These are phyloP conservation scores for Dothideomycetes sp. DNA, from an alignment of 2,329 filamentous ascomycete species.

Conservation along the genomic window DNA sequence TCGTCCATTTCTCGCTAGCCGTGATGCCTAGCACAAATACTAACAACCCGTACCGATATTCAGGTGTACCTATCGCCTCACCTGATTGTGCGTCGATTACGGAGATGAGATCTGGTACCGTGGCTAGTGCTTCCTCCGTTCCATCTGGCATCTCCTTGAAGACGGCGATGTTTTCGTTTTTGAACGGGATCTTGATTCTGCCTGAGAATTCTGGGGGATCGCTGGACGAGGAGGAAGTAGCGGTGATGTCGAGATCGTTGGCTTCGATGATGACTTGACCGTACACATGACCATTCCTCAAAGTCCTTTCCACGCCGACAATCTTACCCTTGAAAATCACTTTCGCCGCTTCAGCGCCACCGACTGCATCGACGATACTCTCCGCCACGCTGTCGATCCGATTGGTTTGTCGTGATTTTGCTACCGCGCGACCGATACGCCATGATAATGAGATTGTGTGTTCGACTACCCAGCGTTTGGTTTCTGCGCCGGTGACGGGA, in stretches of 20 bases:
- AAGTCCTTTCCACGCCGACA: conserved; percentile 33
- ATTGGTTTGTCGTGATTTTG: conserved; percentile 27
- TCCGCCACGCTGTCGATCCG: conserved; percentile 30
- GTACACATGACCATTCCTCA: conserved; percentile 35
- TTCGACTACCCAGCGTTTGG: conserved; percentile 30
- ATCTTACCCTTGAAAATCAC: conserved; percentile 39
- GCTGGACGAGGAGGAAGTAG: neutral
- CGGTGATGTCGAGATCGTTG: conserved; percentile 20
- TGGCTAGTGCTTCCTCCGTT: conserved; percentile 34
- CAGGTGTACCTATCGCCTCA: conserved; percentile 47
- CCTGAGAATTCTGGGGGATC: conserved; percentile 13
- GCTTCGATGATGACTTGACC: conserved; percentile 34
- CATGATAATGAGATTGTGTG: conserved; percentile 31
- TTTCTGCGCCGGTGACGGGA: conserved; percentile 30
- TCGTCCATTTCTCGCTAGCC: conserved; percentile 13
- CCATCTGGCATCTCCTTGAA: conserved; percentile 15
- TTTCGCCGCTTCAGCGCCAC: conserved; percentile 28
- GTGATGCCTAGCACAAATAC: conserved; percentile 39
- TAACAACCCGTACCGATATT: conserved; percentile 46
- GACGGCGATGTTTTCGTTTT: conserved; percentile 24
- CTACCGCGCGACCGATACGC: conserved; percentile 31
- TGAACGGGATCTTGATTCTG: conserved; percentile 21
- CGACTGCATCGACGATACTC: conserved; percentile 35
- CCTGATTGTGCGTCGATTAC: conserved; percentile 50
- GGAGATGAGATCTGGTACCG: conserved; percentile 49